Evolutionary conservation across 306 rosid species (phyloP).

Genomic region (Hippophae rhamnoides): DNA sequence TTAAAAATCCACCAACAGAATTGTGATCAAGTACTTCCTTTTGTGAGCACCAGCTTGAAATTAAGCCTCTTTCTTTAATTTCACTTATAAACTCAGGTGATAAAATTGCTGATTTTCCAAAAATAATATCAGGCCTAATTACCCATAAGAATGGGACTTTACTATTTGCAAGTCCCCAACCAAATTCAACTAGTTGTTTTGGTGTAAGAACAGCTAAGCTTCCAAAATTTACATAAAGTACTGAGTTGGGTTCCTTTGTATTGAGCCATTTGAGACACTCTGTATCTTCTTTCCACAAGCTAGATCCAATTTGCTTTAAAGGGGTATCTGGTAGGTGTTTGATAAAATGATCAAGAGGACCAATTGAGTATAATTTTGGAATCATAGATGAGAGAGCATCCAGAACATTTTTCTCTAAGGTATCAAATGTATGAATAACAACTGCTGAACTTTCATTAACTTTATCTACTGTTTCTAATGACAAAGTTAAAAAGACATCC

Average conservation of each 20-base stretch:
- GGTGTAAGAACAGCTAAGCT: not conserved
- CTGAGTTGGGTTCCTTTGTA: not conserved
- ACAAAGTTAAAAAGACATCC: not conserved
- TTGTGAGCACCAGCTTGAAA: conserved; percentile 7
- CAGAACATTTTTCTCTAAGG: not conserved
- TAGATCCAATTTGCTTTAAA: not conserved
- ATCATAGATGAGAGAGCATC: not conserved
- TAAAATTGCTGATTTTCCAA: not conserved
- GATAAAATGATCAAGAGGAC: not conserved
- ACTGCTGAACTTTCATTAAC: not conserved
- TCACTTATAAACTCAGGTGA: not conserved
- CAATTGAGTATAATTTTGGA: not conserved
- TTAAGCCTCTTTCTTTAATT: conserved; percentile 1
- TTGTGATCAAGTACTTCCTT: conserved; percentile 5
- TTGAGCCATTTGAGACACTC: not conserved
- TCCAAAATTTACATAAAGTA: not conserved
- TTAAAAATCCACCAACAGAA: conserved; percentile 4
- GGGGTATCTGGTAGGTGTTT: not conserved
- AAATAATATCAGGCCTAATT: conserved; percentile 5
- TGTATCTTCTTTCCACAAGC: not conserved
- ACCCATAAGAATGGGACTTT: not conserved
- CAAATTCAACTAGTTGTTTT: not conserved
- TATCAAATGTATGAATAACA: not conserved
- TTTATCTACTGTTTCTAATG: not conserved
- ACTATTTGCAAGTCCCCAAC: not conserved